These are phyloP conservation scores for Fraxinus angustifolia DNA, from an alignment of 305 asterid genomes.

Conservation along the genomic window DNA sequence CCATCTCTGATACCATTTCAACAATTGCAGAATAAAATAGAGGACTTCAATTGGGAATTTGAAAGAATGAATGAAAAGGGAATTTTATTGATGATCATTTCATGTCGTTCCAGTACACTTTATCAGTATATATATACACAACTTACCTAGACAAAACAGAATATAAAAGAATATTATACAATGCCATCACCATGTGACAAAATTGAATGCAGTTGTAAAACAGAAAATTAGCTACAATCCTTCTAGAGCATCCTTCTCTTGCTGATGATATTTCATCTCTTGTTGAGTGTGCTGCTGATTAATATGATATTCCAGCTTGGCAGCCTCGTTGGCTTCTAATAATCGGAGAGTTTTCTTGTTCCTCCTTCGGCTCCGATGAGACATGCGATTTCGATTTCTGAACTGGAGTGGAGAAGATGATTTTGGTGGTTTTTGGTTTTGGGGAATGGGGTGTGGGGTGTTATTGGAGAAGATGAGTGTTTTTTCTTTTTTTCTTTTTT, in stretches of 20 bases:
- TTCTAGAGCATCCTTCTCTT: not conserved
- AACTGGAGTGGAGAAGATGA: too few species aligned
- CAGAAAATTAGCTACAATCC: not conserved
- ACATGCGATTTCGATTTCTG: too few species aligned
- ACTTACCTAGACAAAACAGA: not conserved
- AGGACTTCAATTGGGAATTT: not conserved
- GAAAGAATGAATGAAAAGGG: not conserved
- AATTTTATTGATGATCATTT: too few species aligned
- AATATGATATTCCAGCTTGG: not conserved
- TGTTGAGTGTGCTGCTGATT: not conserved
- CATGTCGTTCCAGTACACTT: too few species aligned
- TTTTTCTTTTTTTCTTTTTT: too few species aligned
- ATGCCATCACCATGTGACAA: not conserved
- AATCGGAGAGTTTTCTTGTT: too few species aligned
- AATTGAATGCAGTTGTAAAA: too few species aligned
- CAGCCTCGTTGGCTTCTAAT: not conserved
- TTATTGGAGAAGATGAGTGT: too few species aligned
- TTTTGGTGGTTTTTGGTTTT: too few species aligned
- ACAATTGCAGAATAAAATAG: not conserved
- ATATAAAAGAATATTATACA: not conserved
- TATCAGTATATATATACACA: not conserved
- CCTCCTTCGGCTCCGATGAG: too few species aligned
- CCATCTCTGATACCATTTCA: not conserved
- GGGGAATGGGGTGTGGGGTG: too few species aligned
- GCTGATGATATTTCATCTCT: too few species aligned